A percentile compares a stretch with the other conserved stretches of the same genome.
Conservation (phyloP, 495 filamentous ascomycete species). For the Pseudotulostoma volvatum region DNA sequence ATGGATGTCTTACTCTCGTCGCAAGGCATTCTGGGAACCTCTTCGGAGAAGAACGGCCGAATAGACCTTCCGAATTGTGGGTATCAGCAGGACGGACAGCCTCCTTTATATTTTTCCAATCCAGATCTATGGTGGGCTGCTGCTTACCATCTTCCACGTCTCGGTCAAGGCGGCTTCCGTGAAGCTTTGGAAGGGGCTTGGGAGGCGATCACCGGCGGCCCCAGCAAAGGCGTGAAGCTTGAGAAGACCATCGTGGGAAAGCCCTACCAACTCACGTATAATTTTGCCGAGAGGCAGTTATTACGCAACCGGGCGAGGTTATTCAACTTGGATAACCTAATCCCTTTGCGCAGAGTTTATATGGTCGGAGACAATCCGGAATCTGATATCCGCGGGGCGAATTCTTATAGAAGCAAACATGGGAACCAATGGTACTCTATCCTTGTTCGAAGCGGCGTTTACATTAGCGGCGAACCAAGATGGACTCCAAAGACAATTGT, state of each 20-base stretch:
- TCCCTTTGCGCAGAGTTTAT: slow-evolving; percentile 51
- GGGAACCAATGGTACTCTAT: slow-evolving; percentile 66
- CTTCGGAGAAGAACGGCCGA: slow-evolving; percentile 42
- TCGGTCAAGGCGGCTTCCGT: slow-evolving; percentile 88
- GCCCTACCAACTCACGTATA: slow-evolving; percentile 58
- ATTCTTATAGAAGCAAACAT: slow-evolving; percentile 45
- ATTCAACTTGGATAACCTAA: slow-evolving; percentile 18
- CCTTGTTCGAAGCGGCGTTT: slow-evolving; percentile 77
- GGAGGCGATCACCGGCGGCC: slow-evolving; percentile 50
- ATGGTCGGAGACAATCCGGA: slow-evolving; percentile 98
- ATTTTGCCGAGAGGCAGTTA: slow-evolving; percentile 65
- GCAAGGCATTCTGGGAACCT: slow-evolving; percentile 59
- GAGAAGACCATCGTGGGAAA: slow-evolving; percentile 65
- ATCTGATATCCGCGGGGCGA: slow-evolving; percentile 82
- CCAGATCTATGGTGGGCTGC: slow-evolving; percentile 83
- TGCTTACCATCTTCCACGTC: slow-evolving; percentile 63
- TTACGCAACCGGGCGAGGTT: slow-evolving; percentile 38
- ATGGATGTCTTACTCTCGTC: slow-evolving; percentile 64
- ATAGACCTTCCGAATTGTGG: slow-evolving; percentile 47
- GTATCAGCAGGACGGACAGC: slow-evolving; percentile 65
- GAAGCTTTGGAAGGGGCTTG: slow-evolving; percentile 66
- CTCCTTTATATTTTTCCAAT: slow-evolving; percentile 73
- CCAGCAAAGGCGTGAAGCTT: slow-evolving; percentile 37
- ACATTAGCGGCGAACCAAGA: slow-evolving; percentile 38
- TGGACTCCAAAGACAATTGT: slow-evolving; percentile 42